Base-by-base conservation (phyloP, 805 yeast species). In the Teunomyces funiuensis region DNA sequence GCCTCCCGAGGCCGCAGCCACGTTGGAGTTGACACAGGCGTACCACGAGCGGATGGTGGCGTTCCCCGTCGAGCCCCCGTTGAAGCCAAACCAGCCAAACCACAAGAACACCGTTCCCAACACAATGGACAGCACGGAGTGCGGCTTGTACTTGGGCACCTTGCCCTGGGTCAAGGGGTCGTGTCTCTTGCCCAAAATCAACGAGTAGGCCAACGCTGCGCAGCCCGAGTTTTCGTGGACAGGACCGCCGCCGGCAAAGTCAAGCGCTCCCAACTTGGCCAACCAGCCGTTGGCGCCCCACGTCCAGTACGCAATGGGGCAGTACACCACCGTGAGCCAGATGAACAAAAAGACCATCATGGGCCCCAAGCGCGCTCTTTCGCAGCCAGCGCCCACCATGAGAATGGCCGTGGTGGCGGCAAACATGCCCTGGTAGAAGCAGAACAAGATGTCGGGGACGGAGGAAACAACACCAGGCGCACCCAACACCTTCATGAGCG, bases 71-170 rank as follows among this genome's bases (percentile, higher is more conserved):
- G 97, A 88, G 56, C 98, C 98, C 66, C 97, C 97, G 77, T 93
- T 93, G 81, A 93, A 93, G 29, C 97, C 97, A 58, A 89, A 89
- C 99, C 99, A 93, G 27, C 98, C 99, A 57, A 93, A 89, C 97
- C 97, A 91, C 54, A 93, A 77, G 73, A 93, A 86, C 9, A 88
- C 84, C 15, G 97, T 89, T 41, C 99, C 99, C 44, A 93, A 69
- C 13, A 90, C 97, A 44, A 89, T 88, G 36, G 89, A 79, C 6
- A 95, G 79, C 28, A 91, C 96, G 16, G 93, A 85, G 63, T 91
- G 97, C 29, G 99, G 98, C 69, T 82, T 88, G 73, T 89, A 90
- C 61, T 85, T 85, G 48, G 97, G 97, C 52, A 88, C 74, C 50
- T 81, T 80, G 40, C 76, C 75, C 31, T 73, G 71, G 22, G 89